Conservation (phyloP, 164 flowering plant genomes). For the Macadamia integrifolia region DNA sequence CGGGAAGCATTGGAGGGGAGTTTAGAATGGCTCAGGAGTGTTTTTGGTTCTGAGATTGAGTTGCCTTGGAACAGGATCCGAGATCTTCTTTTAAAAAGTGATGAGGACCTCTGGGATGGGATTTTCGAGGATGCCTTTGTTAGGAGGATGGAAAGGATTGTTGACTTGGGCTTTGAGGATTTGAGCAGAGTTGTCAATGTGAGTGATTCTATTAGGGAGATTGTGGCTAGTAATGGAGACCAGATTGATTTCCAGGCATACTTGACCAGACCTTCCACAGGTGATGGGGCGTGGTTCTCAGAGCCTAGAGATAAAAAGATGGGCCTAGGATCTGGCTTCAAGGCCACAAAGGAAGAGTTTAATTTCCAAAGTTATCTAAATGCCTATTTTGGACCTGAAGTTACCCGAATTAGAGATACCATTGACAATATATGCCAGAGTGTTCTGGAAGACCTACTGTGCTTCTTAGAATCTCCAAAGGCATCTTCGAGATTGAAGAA, state of each 20-base stretch:
- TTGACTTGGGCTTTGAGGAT: constrained; percentile 49
- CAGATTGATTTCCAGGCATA: constrained; percentile 38
- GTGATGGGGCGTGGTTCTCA: constrained; percentile 90
- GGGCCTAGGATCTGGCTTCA: constrained; percentile 28
- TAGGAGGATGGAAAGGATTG: constrained; percentile 67
- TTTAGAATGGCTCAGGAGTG: constrained; percentile 91
- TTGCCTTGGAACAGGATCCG: constrained; percentile 82
- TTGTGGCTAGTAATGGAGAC: constrained; percentile 29
- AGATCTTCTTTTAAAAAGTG: constrained; percentile 69
- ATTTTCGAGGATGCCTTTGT: constrained; percentile 89
- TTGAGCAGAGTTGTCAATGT: constrained; percentile 42
- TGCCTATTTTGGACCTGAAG: constrained; percentile 85
- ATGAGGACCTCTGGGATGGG: constrained; percentile 89
- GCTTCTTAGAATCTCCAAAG: constrained; percentile 80
- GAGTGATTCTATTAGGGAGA: constrained; percentile 34
- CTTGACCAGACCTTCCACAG: constrained; percentile 43
- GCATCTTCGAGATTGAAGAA: constrained; percentile 65
- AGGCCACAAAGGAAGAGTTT: constrained; percentile 43
- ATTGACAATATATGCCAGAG: constrained; percentile 66
- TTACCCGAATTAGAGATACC: constrained; percentile 69
- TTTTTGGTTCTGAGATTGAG: constrained; percentile 91
- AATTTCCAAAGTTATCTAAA: constrained; percentile 61
- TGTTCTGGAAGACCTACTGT: constrained; percentile 68
- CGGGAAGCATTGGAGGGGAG: constrained; percentile 80
- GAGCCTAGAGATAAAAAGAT: constrained; percentile 49